Evolutionary conservation across 2,329 filamentous ascomycete genomes (phyloP), one percentile per base, ranked within the genome.

Genomic region (Sporothrix protearum): DNA sequence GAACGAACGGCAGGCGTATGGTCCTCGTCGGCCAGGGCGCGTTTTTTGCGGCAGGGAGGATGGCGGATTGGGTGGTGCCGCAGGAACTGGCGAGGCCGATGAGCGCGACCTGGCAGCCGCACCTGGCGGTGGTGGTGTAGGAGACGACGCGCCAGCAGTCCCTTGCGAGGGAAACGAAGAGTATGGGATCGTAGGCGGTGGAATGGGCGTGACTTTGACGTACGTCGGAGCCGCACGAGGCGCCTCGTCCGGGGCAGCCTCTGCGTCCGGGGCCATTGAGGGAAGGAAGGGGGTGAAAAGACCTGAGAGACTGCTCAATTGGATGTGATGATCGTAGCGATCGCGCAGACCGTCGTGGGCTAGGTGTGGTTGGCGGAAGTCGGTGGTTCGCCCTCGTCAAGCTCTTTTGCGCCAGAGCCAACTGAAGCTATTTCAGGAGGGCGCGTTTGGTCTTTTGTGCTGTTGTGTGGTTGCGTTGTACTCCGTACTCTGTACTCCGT

Each of bases 1-100:
- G 92, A 94, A 2, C 91, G 88, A 1, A 93, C 85, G 14, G 89
- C 85, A 4, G 92, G 91, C 73, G 86, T 86, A 79, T 94, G 89
- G 77, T 88, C 88, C 76, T 92, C 90, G 73, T 92, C 90, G 39
- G 72, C 73, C 2, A 91, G 83, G 28, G 84, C 82, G 72, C 90
- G 88, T 77, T 92, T 92, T 92, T 77, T 90, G 86, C 3, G 89
- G 88, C 30, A 90, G 81, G 10, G 84, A 69, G 3, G 72, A 69
- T 3, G 66, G 69, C 39, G 72, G 53, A 12, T 72, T 70, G 53
- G 61, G 68, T 8, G 71, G 68, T 25, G 71, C 55, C 12, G 57
- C 14, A 33, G 68, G 33, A 8, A 30, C 61, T 19, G 68, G 33
- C 22, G 63, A 49, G 30, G 45, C 28, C 19, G 68, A 19, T 2